Conservation (phyloP, 805 yeast species). For the Zygosaccharomyces lentus region DNA sequence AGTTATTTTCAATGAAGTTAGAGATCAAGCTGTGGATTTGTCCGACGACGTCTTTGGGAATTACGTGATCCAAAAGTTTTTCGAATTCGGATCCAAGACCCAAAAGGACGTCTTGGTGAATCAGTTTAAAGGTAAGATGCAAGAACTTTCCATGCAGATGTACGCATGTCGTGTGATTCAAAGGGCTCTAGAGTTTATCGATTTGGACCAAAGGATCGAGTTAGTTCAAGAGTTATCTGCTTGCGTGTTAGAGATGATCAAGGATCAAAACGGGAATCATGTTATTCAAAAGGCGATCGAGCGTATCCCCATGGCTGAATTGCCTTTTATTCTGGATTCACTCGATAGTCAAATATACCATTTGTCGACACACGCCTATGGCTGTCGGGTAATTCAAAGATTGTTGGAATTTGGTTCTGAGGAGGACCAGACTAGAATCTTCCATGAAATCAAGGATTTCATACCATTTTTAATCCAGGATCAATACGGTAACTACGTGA, state of each 20-base stretch:
- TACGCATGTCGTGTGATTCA: constrained; percentile 98
- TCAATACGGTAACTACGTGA: constrained; percentile 96
- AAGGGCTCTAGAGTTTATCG: constrained; percentile 76
- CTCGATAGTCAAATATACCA: constrained; percentile 70
- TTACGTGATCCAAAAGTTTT: constrained; percentile 90
- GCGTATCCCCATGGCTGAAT: constrained; percentile 63
- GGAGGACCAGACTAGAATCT: constrained; percentile 61
- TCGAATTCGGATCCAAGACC: constrained; percentile 70
- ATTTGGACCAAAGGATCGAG: constrained; percentile 56
- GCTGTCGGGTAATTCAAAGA: constrained; percentile 95
- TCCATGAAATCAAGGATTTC: constrained; percentile 67
- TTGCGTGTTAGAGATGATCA: constrained; percentile 63
- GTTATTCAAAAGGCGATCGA: constrained; percentile 95
- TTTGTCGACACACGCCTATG: constrained; percentile 91
- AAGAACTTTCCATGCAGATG: constrained; percentile 82
- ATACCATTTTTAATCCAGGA: constrained; percentile 81
- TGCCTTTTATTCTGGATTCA: constrained; percentile 69
- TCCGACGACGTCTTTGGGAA: constrained; percentile 98
- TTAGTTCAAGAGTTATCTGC: constrained; percentile 68
- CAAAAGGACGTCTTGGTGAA: constrained; percentile 68
- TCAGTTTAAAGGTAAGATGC: constrained; percentile 55
- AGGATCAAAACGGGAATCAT: constrained; percentile 97
- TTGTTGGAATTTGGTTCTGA: constrained; percentile 71
- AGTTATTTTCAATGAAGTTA: constrained; percentile 75
- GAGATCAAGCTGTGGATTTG: constrained; percentile 66